Evolutionary conservation across 768 basidiomycete genomes (phyloP).

Genomic region (Tephrocybe sp.): DNA sequence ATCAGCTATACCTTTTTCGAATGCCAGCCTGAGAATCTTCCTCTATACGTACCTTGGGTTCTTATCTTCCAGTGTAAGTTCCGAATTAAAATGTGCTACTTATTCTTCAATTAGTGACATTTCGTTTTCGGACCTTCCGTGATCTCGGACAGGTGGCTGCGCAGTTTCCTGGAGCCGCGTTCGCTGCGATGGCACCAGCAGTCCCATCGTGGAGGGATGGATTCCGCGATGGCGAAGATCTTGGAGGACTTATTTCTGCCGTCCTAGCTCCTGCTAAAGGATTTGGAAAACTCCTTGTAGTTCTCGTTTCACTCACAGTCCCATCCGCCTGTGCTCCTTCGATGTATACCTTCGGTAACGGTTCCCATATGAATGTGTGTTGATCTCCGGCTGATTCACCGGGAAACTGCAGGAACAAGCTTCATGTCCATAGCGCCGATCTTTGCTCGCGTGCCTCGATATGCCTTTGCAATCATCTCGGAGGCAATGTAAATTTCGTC

Average conservation of each 20-base stretch:
- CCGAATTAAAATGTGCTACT: too few relatives aligned
- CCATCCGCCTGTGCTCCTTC: conserved; percentile 74
- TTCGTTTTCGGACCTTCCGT: conserved; percentile 2
- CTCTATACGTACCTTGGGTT: conserved; percentile 66
- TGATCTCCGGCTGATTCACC: too few relatives aligned
- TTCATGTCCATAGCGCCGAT: conserved; percentile 64
- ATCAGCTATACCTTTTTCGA: not conserved
- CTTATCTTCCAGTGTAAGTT: conserved; percentile 55
- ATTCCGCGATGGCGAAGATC: conserved; percentile 50
- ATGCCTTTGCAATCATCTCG: conserved; percentile 59
- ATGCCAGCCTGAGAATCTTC: conserved; percentile 54
- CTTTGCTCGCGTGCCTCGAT: conserved; percentile 61
- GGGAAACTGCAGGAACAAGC: conserved; percentile 41
- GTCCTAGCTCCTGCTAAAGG: conserved; percentile 59
- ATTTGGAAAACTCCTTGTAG: conserved; percentile 72
- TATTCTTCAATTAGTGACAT: too few relatives aligned
- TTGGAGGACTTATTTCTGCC: conserved; percentile 65
- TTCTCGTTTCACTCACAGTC: conserved; percentile 73
- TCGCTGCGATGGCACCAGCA: conserved; percentile 53
- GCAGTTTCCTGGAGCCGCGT: conserved; percentile 67
- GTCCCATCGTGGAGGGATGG: conserved; percentile 58
- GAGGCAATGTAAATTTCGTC: conserved; percentile 53
- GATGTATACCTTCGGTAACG: conserved; percentile 69
- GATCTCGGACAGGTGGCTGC: conserved; percentile 32
- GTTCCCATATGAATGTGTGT: too few relatives aligned